phyloP scores from a whole-genome alignment of 441 rosid species.

The Populus trichocarpa region DNA sequence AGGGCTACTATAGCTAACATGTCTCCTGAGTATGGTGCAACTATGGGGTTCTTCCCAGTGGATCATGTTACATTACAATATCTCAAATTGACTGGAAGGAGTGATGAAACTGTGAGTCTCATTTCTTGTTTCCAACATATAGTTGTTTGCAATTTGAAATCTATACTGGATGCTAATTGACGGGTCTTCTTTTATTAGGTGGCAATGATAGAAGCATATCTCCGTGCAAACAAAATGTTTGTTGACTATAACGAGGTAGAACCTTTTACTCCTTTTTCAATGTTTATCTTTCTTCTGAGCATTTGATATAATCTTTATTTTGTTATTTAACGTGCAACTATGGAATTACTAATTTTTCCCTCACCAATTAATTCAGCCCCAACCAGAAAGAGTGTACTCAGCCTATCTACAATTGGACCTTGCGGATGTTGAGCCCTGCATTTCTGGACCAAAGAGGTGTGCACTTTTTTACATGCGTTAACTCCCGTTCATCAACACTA shows the following conservation, averaged over 20 bases:
- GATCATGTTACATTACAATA: slow-evolving; percentile 95
- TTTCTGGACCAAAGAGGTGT: slow-evolving; percentile 97
- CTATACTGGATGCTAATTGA: slow-evolving; percentile 21
- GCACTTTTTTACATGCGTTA: slow-evolving; percentile 7
- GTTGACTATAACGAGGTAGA: slow-evolving; percentile 88
- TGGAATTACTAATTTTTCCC: not conserved
- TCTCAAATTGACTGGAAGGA: slow-evolving; percentile 97
- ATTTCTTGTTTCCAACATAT: not conserved
- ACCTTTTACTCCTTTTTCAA: not conserved
- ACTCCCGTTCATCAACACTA: not conserved
- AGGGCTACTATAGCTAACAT: slow-evolving; percentile 99
- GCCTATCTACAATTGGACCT: slow-evolving; percentile 81
- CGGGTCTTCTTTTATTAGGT: slow-evolving; percentile 38
- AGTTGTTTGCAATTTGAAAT: slow-evolving; percentile 10
- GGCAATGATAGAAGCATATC: slow-evolving; percentile 91
- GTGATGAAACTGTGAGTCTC: slow-evolving; percentile 85
- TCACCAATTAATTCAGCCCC: slow-evolving; percentile 61
- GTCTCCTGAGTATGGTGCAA: slow-evolving; percentile 99
- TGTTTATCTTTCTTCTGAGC: not conserved
- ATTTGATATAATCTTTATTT: not conserved
- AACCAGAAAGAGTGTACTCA: slow-evolving; percentile 81
- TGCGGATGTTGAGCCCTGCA: slow-evolving; percentile 84
- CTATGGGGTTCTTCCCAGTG: slow-evolving; percentile 99
- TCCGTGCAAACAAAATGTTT: slow-evolving; percentile 95
- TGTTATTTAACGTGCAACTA: not conserved